A percentile compares a stretch with the other conserved stretches of the same genome.
These are phyloP conservation scores for Chytriomyces confervae DNA, from an alignment of 192 early-diverging fungal species.

Conservation along the genomic window DNA sequence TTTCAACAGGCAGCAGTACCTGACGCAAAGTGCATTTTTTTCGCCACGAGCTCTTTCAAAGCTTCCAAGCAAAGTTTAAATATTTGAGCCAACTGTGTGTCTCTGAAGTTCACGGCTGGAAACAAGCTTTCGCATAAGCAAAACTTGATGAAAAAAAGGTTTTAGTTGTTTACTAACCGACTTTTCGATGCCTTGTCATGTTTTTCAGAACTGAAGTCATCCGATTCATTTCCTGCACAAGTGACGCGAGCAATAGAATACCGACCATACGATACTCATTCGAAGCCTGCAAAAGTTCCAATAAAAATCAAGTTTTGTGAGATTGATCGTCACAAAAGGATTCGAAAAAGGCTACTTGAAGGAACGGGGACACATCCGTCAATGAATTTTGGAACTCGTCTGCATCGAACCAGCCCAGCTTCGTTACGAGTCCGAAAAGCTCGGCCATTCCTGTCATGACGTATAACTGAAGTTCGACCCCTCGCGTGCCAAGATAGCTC, in stretches of 20 bases:
- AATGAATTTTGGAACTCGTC: conserved; percentile 67
- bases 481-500: conserved; percentile 48
- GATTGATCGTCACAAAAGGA: neutral
- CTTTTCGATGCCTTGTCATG: conserved; percentile 72
- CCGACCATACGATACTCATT: conserved; percentile 66
- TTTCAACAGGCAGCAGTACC: conserved; percentile 39
- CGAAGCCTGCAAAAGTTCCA: conserved; percentile 45
- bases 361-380: conserved; percentile 34
- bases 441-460: conserved; percentile 63
- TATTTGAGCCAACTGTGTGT: conserved; percentile 61
- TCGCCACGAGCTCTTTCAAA: conserved; percentile 12
- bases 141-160: neutral
- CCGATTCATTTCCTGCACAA: conserved; percentile 80
- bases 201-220: conserved; percentile 58
- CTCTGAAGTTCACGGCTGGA: conserved; percentile 55
- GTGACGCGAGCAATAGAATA: conserved; percentile 66
- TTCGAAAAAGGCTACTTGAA: conserved; percentile 25
- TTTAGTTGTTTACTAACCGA: conserved; percentile 47
- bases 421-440: conserved; percentile 69
- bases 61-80: conserved; percentile 49
- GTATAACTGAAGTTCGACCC: conserved; percentile 47
- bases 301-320: conserved; percentile 2
- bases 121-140: neutral
- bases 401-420: conserved; percentile 75
- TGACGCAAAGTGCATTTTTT: conserved; percentile 44